phyloP scores from a whole-genome alignment of 345 rosid species.

The Camelina neglecta region DNA sequence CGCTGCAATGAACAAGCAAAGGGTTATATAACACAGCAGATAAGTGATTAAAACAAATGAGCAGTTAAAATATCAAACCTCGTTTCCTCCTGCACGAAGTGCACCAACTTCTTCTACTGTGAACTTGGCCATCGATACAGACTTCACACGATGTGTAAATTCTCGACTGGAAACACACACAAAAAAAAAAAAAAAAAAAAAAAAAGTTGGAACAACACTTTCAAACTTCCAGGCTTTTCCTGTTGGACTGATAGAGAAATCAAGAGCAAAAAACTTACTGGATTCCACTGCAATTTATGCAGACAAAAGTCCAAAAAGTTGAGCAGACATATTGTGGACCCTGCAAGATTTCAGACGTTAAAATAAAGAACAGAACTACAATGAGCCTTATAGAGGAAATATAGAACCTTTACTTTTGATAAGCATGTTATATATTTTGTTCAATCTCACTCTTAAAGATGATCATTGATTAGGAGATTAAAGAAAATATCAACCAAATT shows the following conservation, averaged over 20 bases:
- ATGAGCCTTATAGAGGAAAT: neutral
- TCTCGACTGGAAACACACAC: conserved; percentile 63
- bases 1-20: conserved; percentile 48
- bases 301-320: conserved; percentile 84
- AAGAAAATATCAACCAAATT: too few species aligned
- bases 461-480: too few species aligned
- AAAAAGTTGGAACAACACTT: neutral
- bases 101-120: conserved; percentile 75
- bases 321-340: conserved; percentile 98
- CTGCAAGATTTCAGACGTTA: conserved; percentile 49
- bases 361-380: neutral
- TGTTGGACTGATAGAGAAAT: neutral
- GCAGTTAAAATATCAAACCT: conserved; percentile 53
- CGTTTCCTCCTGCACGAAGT: conserved; percentile 85
- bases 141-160: conserved; percentile 89
- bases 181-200: conserved; percentile 1
- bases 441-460: too few species aligned
- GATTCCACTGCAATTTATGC: conserved; percentile 83
- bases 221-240: neutral
- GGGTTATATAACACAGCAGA: conserved; percentile 15
- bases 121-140: conserved; percentile 92
- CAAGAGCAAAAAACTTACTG: conserved; percentile 59
- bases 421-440: neutral
- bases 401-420: neutral
- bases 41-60: conserved; percentile 2